Base-by-base conservation (phyloP, 1,139 yeast genomes). In the Candida albicans region DNA sequence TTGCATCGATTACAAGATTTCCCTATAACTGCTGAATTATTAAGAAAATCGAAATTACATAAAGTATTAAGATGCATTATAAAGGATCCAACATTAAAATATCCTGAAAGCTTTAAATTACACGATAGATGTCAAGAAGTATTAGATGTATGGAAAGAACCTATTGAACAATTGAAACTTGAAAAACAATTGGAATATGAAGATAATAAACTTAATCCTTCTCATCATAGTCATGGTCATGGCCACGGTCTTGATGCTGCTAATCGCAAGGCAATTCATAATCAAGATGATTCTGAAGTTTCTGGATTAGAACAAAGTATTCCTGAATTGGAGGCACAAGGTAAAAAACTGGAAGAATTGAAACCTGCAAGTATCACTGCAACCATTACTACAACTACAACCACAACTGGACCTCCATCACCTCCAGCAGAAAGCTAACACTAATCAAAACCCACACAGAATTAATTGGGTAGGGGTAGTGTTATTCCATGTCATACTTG, bases 1-100 rank as follows among this genome's bases (percentile, higher is more conserved):
- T 62, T 83, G 47, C 74, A 75, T 53, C 73, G 81, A 57, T 74
- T 67, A 54, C 77, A 56, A 55, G 74, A 69, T 27, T 74, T 75
- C 48, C 72, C 78, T 1, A 80, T 84, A 18, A 80, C 76, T 37
- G 76, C 79, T 40, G 81, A 78, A n/a, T 62, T 75, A 45, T 64
- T 78, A 48, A 76, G 60, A 62, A 77, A 64, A 66, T 75, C 82
- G 14, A 78, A 77, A 52, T 64, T 78, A 43, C 82, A 78, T 53
- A 78, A 78, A 56, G 82, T 78, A 2, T 59, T 77, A 49, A 75
- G 72, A 55, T 77, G 79, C 48, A 75, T 77, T 35, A 54, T 70
- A 44, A 68, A 66, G 48, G 70, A 70, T 48, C 66, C 64, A 33
- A 65, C 65, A 37, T 65, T 75, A 53, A 74, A 66, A 48, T 71